These are phyloP conservation scores for Picea sitchensis DNA, from an alignment of 75 land plant species.

Conservation along the genomic window DNA sequence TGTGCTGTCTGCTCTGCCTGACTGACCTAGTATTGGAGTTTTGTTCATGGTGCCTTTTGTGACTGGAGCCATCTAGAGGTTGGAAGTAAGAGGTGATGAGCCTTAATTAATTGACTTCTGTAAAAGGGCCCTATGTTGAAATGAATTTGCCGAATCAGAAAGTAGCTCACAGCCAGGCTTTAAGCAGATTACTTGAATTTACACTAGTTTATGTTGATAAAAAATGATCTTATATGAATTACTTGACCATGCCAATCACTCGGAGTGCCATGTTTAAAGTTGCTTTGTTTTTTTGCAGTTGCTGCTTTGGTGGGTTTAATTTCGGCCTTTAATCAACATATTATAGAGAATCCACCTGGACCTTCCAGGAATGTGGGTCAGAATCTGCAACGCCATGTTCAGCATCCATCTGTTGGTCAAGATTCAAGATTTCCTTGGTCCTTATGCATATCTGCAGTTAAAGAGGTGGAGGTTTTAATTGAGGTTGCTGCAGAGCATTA, in stretches of 20 bases:
- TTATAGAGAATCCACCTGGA: conserved; percentile 64
- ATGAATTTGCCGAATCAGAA: too few relatives aligned
- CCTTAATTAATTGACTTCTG: too few relatives aligned
- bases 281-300: conserved; percentile 57
- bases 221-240: not conserved
- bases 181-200: conserved; percentile 6
- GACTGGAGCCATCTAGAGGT: too few relatives aligned
- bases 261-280: not conserved
- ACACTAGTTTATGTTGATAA: not conserved
- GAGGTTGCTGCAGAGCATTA: conserved; percentile 80
- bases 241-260: not conserved
- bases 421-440: conserved; percentile 57
- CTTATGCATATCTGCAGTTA: conserved; percentile 64
- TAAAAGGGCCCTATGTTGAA: too few relatives aligned
- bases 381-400: not conserved
- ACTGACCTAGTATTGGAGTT: too few relatives aligned
- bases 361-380: not conserved
- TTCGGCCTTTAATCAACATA: conserved; percentile 78
- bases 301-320: conserved; percentile 73
- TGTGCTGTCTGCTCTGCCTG: too few relatives aligned
- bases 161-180: not conserved
- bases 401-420: not conserved
- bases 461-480: conserved; percentile 77
- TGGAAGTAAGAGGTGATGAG: too few relatives aligned
- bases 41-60: too few relatives aligned